Percentiles rank a stretch among this genome's conserved stretches.
Conservation (phyloP, 73 alveolate genomes). For the Tetrahymena borealis region DNA sequence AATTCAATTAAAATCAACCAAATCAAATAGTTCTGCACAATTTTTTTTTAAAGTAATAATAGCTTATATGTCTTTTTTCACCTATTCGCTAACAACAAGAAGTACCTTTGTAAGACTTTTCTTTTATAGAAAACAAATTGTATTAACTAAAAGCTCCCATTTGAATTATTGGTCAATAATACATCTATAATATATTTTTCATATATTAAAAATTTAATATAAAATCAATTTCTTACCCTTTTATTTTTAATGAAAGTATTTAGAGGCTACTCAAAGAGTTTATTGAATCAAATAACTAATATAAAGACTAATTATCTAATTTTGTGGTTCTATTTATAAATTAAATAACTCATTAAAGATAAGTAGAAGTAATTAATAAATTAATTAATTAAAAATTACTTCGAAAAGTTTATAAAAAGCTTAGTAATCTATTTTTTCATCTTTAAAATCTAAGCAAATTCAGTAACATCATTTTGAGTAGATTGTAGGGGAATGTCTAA, state of each 20-base stretch:
- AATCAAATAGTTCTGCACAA: neutral
- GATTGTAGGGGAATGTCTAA: neutral
- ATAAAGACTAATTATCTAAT: neutral
- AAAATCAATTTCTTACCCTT: neutral
- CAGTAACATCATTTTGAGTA: neutral
- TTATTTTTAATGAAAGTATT: neutral
- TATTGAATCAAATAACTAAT: neutral
- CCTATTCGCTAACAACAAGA: neutral
- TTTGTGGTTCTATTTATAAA: neutral
- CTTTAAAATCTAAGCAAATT: neutral
- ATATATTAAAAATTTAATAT: neutral
- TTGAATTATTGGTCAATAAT: neutral
- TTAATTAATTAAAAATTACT: neutral
- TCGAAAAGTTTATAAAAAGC: neutral
- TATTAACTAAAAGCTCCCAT: neutral
- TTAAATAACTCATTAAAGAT: no score
- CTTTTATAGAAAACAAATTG: neutral
- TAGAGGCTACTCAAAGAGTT: neutral
- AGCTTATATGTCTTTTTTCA: neutral
- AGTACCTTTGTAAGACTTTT: neutral
- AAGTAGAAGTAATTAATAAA: neutral
- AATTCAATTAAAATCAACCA: neutral
- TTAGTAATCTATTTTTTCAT: neutral
- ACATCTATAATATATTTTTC: neutral
- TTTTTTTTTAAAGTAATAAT: neutral